These are phyloP conservation scores for Trypanosoma lewisi DNA, from an alignment of 208 protist species.

Conservation along the genomic window DNA sequence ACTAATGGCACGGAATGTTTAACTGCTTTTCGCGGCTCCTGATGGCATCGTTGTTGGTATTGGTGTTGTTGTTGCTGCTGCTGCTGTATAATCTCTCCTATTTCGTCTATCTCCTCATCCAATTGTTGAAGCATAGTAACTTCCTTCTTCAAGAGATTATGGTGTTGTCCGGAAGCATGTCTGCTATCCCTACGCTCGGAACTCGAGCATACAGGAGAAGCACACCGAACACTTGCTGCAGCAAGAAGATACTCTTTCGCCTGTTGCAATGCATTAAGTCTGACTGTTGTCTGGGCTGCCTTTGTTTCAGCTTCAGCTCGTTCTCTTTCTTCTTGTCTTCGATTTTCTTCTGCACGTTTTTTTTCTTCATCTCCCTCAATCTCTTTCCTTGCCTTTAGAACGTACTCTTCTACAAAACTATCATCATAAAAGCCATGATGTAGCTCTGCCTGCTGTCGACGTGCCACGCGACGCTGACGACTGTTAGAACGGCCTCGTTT, in stretches of 20 bases:
- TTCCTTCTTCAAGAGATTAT: conserved; percentile 17
- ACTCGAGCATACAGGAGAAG: conserved; percentile 28
- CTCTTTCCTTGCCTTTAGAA: conserved; percentile 47
- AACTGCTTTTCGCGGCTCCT: conserved; percentile 20
- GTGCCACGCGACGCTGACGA: conserved; percentile 71
- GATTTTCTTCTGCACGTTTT: conserved; percentile 32
- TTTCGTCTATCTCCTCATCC: conserved; percentile 54
- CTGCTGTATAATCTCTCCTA: conserved; percentile 48
- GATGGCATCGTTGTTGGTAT: too few relatives aligned
- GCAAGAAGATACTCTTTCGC: conserved; percentile 74
- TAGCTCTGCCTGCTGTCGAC: conserved; percentile 72
- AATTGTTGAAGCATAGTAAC: conserved; percentile 27
- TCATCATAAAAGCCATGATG: conserved; percentile 89
- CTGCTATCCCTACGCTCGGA: neutral
- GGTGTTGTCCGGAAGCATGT: neutral
- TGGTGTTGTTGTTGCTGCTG: conserved; percentile 29
- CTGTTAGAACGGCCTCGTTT: conserved; percentile 65
- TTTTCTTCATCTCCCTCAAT: conserved; percentile 44
- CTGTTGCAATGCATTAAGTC: conserved; percentile 61
- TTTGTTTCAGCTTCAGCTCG: conserved; percentile 42
- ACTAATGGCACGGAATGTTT: conserved; percentile 22
- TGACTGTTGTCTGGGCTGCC: conserved; percentile 38
- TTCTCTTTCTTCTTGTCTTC: conserved; percentile 39
- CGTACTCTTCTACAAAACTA: conserved; percentile 87
- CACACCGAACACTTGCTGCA: conserved; percentile 39